Conservation (phyloP, 805 yeast genomes). For the Metschnikowia matae region DNA sequence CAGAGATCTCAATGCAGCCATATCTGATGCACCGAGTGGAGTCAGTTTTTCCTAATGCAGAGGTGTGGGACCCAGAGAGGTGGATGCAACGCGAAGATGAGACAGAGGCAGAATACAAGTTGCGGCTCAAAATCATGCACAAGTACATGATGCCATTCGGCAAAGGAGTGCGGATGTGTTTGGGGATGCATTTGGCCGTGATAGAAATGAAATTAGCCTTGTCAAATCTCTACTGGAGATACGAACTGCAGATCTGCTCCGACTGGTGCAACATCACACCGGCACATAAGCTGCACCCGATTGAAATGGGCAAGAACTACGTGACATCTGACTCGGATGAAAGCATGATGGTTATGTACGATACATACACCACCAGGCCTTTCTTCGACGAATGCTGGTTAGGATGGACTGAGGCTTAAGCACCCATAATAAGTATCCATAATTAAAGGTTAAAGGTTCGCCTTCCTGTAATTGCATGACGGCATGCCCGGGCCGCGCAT, state of each 20-base stretch:
- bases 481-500: not conserved
- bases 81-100: constrained; percentile 49
- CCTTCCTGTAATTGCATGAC: not conserved
- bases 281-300: constrained; percentile 9
- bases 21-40: constrained; percentile 57
- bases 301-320: constrained; percentile 16
- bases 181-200: constrained; percentile 65
- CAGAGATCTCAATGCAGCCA: constrained; percentile 61
- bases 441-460: not conserved
- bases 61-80: constrained; percentile 53
- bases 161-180: constrained; percentile 68
- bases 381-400: constrained; percentile 51
- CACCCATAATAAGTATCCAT: not conserved
- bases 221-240: constrained; percentile 52
- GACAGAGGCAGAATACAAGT: constrained; percentile 24
- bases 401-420: constrained; percentile 24
- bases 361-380: constrained; percentile 52
- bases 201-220: constrained; percentile 60
- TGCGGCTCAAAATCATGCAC: constrained; percentile 43
- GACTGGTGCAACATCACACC: constrained; percentile 42
- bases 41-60: constrained; percentile 48
- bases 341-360: constrained; percentile 54
- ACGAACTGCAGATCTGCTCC: constrained; percentile 31
- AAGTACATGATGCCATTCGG: constrained; percentile 66
- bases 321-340: constrained; percentile 30